Evolutionary conservation across 2,329 filamentous ascomycete species (phyloP), one percentile per base, ranked within the genome.

Genomic region (Paraphaeosphaeria sporulosa): DNA sequence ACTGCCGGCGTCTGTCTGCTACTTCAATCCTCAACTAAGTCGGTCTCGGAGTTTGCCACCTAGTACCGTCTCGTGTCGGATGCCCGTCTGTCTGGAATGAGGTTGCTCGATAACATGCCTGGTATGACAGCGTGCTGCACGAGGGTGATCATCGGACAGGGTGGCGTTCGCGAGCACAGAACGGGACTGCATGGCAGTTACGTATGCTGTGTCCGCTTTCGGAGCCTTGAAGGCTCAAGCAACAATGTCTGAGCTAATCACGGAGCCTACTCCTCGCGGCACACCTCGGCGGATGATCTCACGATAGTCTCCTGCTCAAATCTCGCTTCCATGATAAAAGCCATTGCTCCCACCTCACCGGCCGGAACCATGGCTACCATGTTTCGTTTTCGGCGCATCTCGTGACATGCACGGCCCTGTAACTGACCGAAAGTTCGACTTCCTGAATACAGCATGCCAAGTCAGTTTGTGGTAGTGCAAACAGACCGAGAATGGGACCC

Each of bases 41-140:
- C 27, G 27, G 43, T 58, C 50, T 46, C 36, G 55, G 43, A 42
- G 27, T 19, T 50, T 38, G 54, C 55, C 48, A 55, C 55, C 23
- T 54, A 36, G 19, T 44, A 58, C 52, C 54, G 52, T 55, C 36
- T 55, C 57, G 57, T 59, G 57, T 27, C 54, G 5, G 42, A 36
- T 49, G 57, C 50, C 57, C 52, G 30, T 44, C 15, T 21, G 52
- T 34, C 40, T 58, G 55, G 55, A 52, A 47, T 9, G 27, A 19
- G 55, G 30, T 43, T 51, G 47, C 55, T 51, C 17, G 38, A 52
- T 38, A 52, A 34, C 47, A 49, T 56, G 54, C 49, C 43, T 52
- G 34, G 48, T 47, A 48, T 23, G 25, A 46, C 46, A 23, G 34
- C 19, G 42, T 44, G 49, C 52, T 55, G 57, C 46, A 55, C 57